Evolutionary conservation across 208 protist species (phyloP), one percentile per base, ranked within the genome.

Genomic region (Trypanosoma avium): DNA sequence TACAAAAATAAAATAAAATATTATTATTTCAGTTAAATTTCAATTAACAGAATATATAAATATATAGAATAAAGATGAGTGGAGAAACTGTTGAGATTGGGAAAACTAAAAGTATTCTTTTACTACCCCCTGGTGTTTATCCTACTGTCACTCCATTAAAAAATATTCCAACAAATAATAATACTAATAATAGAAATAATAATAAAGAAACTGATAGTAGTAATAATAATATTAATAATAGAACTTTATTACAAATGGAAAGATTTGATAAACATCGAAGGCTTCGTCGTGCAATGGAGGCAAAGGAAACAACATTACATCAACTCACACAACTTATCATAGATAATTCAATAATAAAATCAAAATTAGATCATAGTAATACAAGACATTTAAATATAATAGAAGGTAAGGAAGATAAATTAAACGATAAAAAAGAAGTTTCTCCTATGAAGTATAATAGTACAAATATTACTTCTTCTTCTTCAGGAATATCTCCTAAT

Each of bases 261-360:
- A 45, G 65, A 19, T 32, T 71, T 21, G 56, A 61, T n/a, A 61
- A 29, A 50, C 50, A 75, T 15, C 61, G 50, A 4, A 54, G 61
- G 4, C 53, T 75, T 19, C 52, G 61, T 26, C 29, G 47, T 19
- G 69, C 69, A 15, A 62, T 75, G 29, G 48, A 15, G 10, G 69
- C 69, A 26, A 61, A 57, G n/a, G 54, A 61, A 22, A 61, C 35
- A 26, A 68, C 64, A 12, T 22, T 75, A 30, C 17, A 43, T 8
- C 26, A 48, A 42, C 47, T 67, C 22, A 67, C 48, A 29, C 48
- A 27, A 32, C 32, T 61, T 40, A 50, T 62, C 38, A 26, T 32
- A 19, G 45, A 22, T 4, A 33, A 24, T 10, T 56, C 27, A n/a
- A 21, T 21, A 21, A 6, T 22, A 1, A 26, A 36, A 21, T 30